Percentiles rank a stretch among this genome's conserved stretches.
phyloP scores from a whole-genome alignment of 2,329 filamentous ascomycete species.

The Monilinia polystroma region DNA sequence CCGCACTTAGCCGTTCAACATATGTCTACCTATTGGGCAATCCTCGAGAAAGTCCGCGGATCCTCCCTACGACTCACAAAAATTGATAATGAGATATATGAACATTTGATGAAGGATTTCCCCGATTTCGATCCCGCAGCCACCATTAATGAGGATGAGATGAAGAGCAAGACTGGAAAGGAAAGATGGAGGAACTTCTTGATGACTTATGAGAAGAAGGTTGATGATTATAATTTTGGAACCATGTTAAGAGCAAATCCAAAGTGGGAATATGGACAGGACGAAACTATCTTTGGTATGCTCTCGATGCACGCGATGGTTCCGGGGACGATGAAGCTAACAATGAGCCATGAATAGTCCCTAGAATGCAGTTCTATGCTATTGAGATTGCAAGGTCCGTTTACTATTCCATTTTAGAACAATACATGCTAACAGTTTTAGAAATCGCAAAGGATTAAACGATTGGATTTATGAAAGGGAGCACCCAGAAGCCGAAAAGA shows the following conservation, averaged over 20 bases:
- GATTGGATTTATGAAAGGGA: constrained; percentile 95
- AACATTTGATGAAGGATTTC: constrained; percentile 83
- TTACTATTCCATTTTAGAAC: neutral
- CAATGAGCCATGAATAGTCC: constrained; percentile 43
- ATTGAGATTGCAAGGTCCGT: constrained; percentile 61
- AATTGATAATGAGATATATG: constrained; percentile 91
- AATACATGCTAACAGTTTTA: neutral
- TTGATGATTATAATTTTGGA: constrained; percentile 98
- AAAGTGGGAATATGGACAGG: constrained; percentile 79
- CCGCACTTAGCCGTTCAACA: constrained; percentile 72
- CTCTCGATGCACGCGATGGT: neutral
- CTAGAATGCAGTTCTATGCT: constrained; percentile 78
- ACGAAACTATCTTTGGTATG: constrained; percentile 89
- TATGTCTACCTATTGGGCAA: constrained; percentile 94
- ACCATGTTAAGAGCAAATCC: constrained; percentile 82
- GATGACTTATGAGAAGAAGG: constrained; percentile 86
- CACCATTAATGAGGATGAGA: constrained; percentile 83
- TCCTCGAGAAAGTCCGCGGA: constrained; percentile 86
- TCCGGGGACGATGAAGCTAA: constrained; percentile 7
- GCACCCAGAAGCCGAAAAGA: constrained; percentile 52
- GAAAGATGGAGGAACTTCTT: constrained; percentile 94
- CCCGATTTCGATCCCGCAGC: constrained; percentile 85
- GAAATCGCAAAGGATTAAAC: constrained; percentile 84
- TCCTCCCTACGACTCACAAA: constrained; percentile 89
- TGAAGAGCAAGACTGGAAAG: constrained; percentile 98